Percentiles rank a stretch among this genome's conserved stretches.
phyloP scores from a whole-genome alignment of 441 rosid genomes.

The Croton setiger region DNA sequence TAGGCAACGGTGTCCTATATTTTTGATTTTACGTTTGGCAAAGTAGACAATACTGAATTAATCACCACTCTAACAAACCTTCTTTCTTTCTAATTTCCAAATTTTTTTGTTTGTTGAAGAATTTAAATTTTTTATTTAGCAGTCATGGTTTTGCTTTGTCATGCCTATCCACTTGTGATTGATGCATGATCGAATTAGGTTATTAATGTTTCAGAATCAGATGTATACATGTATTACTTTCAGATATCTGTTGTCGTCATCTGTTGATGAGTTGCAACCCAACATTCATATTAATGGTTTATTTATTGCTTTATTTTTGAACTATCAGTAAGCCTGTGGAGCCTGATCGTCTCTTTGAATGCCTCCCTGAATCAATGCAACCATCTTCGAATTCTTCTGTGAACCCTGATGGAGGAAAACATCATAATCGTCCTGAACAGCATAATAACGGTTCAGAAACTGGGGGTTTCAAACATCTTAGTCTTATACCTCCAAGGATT shows the following conservation, averaged over 20 bases:
- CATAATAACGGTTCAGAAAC: slow-evolving; percentile 49
- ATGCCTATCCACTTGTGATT: neutral
- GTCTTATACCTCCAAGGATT: slow-evolving; percentile 82
- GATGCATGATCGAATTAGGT: no score
- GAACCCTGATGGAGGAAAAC: slow-evolving; percentile 42
- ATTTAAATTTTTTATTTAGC: neutral
- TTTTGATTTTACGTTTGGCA: neutral
- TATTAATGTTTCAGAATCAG: no score
- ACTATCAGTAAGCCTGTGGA: slow-evolving; percentile 86
- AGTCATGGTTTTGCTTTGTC: neutral
- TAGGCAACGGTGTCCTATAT: neutral
- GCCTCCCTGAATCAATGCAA: slow-evolving; percentile 89
- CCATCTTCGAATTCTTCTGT: slow-evolving; percentile 68
- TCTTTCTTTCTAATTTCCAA: neutral
- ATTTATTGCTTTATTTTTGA: slow-evolving; percentile 12
- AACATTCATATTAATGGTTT: slow-evolving; percentile 8
- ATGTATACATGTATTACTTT: no score
- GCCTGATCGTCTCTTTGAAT: slow-evolving; percentile 91
- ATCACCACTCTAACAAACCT: neutral
- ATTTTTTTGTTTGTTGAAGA: neutral
- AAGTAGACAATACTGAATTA: neutral
- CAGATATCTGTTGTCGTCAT: no score
- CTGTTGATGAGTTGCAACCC: neutral
- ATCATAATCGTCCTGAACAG: slow-evolving; percentile 50
- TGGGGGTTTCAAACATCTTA: slow-evolving; percentile 66